Base-by-base conservation (phyloP, 1,284 basidiomycete genomes). In the Ceratobasidium theobromae region DNA sequence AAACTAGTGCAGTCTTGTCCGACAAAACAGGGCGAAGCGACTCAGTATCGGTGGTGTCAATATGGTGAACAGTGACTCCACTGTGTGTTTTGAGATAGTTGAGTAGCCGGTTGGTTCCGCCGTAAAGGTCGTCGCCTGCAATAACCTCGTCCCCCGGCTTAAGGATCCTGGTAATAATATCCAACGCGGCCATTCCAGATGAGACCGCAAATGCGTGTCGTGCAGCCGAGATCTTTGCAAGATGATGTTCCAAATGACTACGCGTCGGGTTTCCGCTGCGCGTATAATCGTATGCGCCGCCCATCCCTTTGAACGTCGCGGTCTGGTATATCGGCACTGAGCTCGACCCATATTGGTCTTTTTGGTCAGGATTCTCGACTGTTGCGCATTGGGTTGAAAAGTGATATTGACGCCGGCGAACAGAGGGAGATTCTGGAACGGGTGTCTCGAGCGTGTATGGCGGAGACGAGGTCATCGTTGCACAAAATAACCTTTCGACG, bases 281-380 rank as follows among this genome's bases (percentile, higher is more conserved):
- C 16, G 91, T 85, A 78, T 99, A 99, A 78, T 99, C 97, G 75
- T 94, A 98, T 72, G 89, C 83, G 55, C 91, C 92, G 25, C 84
- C 84, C 58, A 97, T 80, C 54, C 97, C 97, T 79, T 99, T 99
- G 86, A 99, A 99, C 0, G 97, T 99, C 21, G 97, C 88, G 1
- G 93, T 91, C 80, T 98, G 95, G 79, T 99, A 99, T 77, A 99
- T 98, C 21, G 97, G 97, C 0, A 97, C 91, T 9, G 89, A 91
- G 70, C 91, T 94, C 66, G 93, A 89, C 43, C 94, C 95, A 76
- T 96, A 92, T 79, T 98, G 96, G 78, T 99, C 97, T 77, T 96
- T 95, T 78, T 91, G 89, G 69, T 83, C 82, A 0, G 76, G 76
- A 68, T 81, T 82, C 73, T 98, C 95, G 69, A 98, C 93, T 2